Evolutionary conservation across 129 eudicot genomes (phyloP).

Genomic region (Saussurea involucrata): DNA sequence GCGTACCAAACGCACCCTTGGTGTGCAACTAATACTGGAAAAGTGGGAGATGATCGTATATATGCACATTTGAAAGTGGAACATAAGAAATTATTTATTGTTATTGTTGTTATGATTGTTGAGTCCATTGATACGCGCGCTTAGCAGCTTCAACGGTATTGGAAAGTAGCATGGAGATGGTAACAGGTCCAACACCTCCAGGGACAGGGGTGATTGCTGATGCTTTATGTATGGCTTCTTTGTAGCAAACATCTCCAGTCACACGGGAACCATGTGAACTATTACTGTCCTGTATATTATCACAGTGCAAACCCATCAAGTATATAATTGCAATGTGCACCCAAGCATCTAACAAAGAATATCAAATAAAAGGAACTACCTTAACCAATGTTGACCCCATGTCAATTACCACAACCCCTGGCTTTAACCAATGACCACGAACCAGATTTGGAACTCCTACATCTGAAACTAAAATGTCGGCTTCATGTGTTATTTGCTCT

Average conservation of each 20-base stretch:
- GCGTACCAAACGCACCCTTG: too few relatives aligned
- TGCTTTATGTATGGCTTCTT: constrained; percentile 47
- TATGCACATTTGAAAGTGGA: neutral
- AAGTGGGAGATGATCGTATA: neutral
- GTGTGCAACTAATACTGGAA: neutral
- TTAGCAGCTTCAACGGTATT: constrained; percentile 61
- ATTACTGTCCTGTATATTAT: constrained; percentile 35
- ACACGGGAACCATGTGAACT: constrained; percentile 20
- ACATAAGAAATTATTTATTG: neutral
- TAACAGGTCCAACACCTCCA: constrained; percentile 69
- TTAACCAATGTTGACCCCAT: constrained; percentile 48
- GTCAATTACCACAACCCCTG: constrained; percentile 61
- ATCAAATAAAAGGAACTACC: constrained; percentile 18
- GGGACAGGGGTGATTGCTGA: constrained; percentile 68
- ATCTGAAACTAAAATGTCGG: constrained; percentile 55
- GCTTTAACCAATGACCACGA: constrained; percentile 59
- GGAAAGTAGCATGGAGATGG: constrained; percentile 64
- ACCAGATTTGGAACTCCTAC: constrained; percentile 54
- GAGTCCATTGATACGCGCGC: constrained; percentile 30
- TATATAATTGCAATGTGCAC: neutral
- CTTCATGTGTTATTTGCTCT: constrained; percentile 43
- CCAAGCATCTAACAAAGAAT: neutral
- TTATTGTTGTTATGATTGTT: neutral
- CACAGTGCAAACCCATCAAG: neutral
- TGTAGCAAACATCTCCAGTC: constrained; percentile 58